Base-by-base conservation (phyloP, 2,329 filamentous ascomycete genomes). In the Sclerotinia nivalis region DNA sequence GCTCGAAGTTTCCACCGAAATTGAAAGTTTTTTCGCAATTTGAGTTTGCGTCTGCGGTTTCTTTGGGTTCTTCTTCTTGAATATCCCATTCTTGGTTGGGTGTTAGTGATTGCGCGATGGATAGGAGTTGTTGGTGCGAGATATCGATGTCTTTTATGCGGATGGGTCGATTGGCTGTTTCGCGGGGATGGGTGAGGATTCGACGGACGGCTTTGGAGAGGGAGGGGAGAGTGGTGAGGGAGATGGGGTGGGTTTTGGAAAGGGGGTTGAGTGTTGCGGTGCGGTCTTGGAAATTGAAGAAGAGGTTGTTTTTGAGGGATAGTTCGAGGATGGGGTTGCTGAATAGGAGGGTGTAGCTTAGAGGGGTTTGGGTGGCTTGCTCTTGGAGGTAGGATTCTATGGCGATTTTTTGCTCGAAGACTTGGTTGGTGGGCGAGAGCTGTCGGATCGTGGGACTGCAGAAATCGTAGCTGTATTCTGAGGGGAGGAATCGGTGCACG, bases 401-500 rank as follows among this genome's bases (percentile, higher is more conserved):
- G 47, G 66, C 37, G 22, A 58, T 58, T 28, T 71, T 71, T 4
- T 55, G 18, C 25, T 37, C 34, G 18, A 43, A 65, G 31, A 25
- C 4, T 4, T 4, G 6, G 2, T 56, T 2, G 7, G 31, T 18
- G 22, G n/a, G 7, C 1, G 28, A 25, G 60, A 15, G 20, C 64
- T 18, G 4, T n/a, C 13, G 8, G 6, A 52, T 43, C 9, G 6
- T n/a, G 4, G 52, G 31, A 7, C 45, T 54, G 3, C 20, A n/a
- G 7, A 56, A 78, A 79, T 80, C 76, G 31, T 78, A 75, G 28
- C 78, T 79, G 59, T 84, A 89, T 70, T 89, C 87, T 13, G 84
- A 84, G 2, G 87, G 86, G 49, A 89, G 80, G 78, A 88, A 87
- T 22, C 86, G 82, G 75, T 85, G 82, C 15, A 89, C 86, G n/a